Base-by-base conservation (phyloP, 208 protist genomes). In the Leishmania martiniquensis region DNA sequence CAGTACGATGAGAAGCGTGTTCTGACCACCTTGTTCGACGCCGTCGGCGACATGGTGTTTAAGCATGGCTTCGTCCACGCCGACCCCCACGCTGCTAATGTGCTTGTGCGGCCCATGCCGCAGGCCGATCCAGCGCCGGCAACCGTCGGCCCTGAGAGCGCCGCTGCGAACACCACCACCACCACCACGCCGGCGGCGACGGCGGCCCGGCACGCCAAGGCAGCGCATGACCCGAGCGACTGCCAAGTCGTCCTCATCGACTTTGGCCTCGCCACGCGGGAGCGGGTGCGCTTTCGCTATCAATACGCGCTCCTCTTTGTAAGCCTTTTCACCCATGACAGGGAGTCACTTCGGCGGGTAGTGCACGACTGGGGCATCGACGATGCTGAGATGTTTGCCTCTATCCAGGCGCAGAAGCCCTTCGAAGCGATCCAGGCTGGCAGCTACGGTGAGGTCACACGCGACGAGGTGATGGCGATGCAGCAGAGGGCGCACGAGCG, bases 1-100 rank as follows among this genome's bases (percentile, higher is more conserved):
- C 75, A 84, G 34, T 97, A 88, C 85, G 68, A 91, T 70, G 88
- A 73, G 15, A 79, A 72, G 15, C 74, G 57, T 7, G 84, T 96
- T 68, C 78, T 97, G 29, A 84, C 77, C 25, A 92, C 81, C 17
- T 34, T 99, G 44, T 93, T 98, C 54, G 90, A 98, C 20, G 85
- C 91, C 1, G 98, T 98, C 82, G 89, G 92, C 10, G 87, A 98
- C 57, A 96, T 98, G 89, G 97, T 99, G n/a, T 99, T 99, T 71
- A 85, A 96, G 17, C 76, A 95, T 67, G 96, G 96, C 59, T 99
- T 98, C 78, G 87, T 99, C 5, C 98, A 99, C 83, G 93, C 91
- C 74, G 96, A 99, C 63, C 93, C 94, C 32, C 97, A 99, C 81
- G 95, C 91, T 3, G 97, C 96, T 22, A 99, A 99, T 85, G 85